Conservation (phyloP, 345 rosid genomes). For the Iberis pinnata region DNA sequence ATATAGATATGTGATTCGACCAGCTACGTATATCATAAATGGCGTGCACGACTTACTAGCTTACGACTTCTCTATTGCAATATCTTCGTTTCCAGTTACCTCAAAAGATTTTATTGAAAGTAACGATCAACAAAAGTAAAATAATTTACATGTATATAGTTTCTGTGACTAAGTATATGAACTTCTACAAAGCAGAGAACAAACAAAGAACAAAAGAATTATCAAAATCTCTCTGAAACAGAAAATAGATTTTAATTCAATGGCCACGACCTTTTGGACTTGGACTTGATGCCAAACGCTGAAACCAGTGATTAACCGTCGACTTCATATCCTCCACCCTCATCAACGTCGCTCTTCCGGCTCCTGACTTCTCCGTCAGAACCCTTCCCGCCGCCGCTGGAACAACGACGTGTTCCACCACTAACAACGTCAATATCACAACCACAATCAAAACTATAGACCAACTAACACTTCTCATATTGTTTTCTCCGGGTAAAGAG, state of each 20-base stretch:
- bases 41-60: slow-evolving; percentile 30
- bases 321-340: slow-evolving; percentile 19
- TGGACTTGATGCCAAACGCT: slow-evolving; percentile 29
- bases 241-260: background rate
- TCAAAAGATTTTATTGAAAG: slow-evolving; percentile 10
- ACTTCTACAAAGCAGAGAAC: background rate
- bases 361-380: slow-evolving; percentile 14
- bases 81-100: slow-evolving; percentile 14
- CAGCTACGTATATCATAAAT: slow-evolving; percentile 12
- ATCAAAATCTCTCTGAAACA: too few species aligned
- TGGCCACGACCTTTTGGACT: slow-evolving; percentile 32
- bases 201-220: background rate
- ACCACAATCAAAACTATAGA: slow-evolving; percentile 22
- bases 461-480: slow-evolving; percentile 27
- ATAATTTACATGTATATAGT: slow-evolving; percentile 12
- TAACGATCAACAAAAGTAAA: slow-evolving; percentile 2
- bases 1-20: slow-evolving; percentile 4
- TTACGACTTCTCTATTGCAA: background rate
- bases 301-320: slow-evolving; percentile 28
- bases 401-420: slow-evolving; percentile 16
- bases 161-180: background rate
- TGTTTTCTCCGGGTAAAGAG: background rate
- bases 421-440: slow-evolving; percentile 9
- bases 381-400: slow-evolving; percentile 28
- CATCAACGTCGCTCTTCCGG: slow-evolving; percentile 10